Evolutionary conservation across 768 basidiomycete species (phyloP).

Genomic region (Kwoniella botswanensis): DNA sequence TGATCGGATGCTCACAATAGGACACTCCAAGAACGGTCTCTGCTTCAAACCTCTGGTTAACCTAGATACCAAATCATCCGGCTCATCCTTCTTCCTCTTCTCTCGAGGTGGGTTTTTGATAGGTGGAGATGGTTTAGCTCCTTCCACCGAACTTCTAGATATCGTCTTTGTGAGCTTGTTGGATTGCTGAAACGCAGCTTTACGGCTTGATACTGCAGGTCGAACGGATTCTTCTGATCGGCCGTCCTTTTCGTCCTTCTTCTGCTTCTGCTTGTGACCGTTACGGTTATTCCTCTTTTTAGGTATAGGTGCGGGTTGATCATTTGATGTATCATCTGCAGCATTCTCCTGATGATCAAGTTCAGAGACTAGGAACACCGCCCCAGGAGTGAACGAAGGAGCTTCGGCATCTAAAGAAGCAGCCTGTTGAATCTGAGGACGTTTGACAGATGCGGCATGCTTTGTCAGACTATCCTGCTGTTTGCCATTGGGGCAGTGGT

Average conservation of each 20-base stretch:
- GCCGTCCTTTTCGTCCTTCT: not conserved
- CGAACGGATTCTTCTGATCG: not conserved
- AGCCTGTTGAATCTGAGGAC: constrained; percentile 14
- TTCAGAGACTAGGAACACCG: constrained; percentile 2
- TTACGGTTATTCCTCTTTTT: constrained; percentile 16
- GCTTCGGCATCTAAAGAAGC: constrained; percentile 20
- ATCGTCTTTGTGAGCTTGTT: constrained; percentile 34
- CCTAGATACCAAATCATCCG: constrained; percentile 50
- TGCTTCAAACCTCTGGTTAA: constrained; percentile 44
- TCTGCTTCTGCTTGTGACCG: not conserved
- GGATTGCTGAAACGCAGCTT: constrained; percentile 45
- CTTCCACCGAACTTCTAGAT: constrained; percentile 11
- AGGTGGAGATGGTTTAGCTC: not conserved
- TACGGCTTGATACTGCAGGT: constrained; percentile 24
- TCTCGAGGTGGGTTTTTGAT: constrained; percentile 3
- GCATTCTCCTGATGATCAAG: not conserved
- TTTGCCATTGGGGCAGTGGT: not conserved
- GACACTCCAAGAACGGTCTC: constrained; percentile 53
- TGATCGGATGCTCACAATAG: constrained; percentile 43
- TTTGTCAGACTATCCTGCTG: not conserved
- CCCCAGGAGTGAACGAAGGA: constrained; percentile 20
- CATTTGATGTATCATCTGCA: not conserved
- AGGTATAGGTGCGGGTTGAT: not conserved
- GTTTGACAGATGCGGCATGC: constrained; percentile 2
- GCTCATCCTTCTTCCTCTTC: constrained; percentile 40